Percentiles rank a stretch among this genome's conserved stretches.
These are phyloP conservation scores for Cryphonectria carpinicola DNA, from an alignment of 2,329 filamentous ascomycete genomes.

Conservation along the genomic window DNA sequence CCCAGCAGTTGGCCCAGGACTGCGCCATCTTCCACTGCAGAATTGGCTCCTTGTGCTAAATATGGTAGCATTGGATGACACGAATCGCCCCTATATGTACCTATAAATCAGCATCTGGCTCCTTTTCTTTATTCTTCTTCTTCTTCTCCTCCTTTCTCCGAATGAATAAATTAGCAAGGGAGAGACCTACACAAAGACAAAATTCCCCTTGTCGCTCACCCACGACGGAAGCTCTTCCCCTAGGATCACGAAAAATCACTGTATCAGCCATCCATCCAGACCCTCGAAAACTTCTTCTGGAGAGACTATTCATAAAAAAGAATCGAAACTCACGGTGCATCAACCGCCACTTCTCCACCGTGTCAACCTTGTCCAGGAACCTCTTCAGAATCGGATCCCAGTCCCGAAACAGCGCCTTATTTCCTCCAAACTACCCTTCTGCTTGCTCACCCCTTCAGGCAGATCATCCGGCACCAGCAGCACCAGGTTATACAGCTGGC, in stretches of 20 bases:
- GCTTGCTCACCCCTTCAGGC: conserved; percentile 49
- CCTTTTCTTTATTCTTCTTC: background rate
- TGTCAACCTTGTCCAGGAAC: conserved; percentile 54
- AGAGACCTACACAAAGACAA: conserved; percentile 50
- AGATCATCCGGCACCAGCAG: conserved; percentile 65
- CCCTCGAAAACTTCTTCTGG: no score
- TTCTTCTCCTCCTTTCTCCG: conserved; percentile 11
- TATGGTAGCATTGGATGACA: conserved; percentile 69
- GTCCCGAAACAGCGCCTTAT: conserved; percentile 60
- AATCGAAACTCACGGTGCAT: conserved; percentile 50
- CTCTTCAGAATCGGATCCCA: conserved; percentile 65
- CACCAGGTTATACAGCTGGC: conserved; percentile 67
- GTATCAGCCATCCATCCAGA: background rate
- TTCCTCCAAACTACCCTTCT: conserved; percentile 60
- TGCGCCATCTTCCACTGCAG: conserved; percentile 68
- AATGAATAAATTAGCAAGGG: conserved; percentile 37
- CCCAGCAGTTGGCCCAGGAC: conserved; percentile 64
- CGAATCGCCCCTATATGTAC: conserved; percentile 54
- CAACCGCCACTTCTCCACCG: conserved; percentile 71
- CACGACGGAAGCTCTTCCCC: conserved; percentile 55
- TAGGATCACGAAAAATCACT: background rate
- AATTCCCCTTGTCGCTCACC: conserved; percentile 56
- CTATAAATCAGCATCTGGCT: background rate
- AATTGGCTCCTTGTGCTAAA: conserved; percentile 69
- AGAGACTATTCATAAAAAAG: no score